Conservation (phyloP, 2,329 filamentous ascomycete genomes). For the Tolypocladium guangdongense region DNA sequence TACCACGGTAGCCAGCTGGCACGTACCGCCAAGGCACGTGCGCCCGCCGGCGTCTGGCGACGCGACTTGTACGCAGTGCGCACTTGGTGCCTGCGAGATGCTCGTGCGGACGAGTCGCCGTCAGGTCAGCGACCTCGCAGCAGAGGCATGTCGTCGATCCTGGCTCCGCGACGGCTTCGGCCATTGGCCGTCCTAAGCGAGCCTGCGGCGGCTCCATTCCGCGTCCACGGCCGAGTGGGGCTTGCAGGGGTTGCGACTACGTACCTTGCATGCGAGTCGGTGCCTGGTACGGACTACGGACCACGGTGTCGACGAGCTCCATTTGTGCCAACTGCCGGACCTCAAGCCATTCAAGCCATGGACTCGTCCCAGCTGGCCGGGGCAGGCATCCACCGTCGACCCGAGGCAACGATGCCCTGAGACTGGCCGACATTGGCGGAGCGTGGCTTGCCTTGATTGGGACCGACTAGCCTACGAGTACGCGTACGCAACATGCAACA, state of each 20-base stretch:
- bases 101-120: too few species aligned
- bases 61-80: background rate
- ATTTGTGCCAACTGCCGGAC: too few species aligned
- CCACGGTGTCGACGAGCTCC: background rate
- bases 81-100: background rate
- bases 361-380: background rate
- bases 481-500: background rate
- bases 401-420: background rate
- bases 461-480: background rate
- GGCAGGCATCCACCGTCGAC: background rate
- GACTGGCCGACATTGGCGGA: background rate
- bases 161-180: background rate
- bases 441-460: background rate
- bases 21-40: background rate
- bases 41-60: background rate
- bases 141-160: background rate
- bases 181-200: slow-evolving; percentile 4
- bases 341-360: background rate
- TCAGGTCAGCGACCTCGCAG: background rate
- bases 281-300: too few species aligned
- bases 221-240: background rate
- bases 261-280: background rate
- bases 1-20: too few species aligned
- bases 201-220: slow-evolving; percentile 3
- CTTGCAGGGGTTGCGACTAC: background rate